Evolutionary conservation across 169 alveolate genomes (phyloP).

Genomic region (Eimeria maxima): DNA sequence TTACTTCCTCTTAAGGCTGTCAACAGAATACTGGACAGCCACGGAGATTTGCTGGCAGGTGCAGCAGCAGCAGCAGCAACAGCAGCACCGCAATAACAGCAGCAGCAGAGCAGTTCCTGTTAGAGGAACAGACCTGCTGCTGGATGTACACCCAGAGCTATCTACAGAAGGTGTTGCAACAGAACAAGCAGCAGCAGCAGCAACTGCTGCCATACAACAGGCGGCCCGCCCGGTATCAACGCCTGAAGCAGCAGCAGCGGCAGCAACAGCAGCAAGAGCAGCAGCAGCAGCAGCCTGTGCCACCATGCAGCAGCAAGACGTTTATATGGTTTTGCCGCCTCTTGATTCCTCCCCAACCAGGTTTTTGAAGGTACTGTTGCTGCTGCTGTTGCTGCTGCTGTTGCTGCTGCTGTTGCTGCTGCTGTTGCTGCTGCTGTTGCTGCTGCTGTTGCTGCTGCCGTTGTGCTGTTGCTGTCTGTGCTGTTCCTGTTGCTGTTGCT

Average conservation of each 20-base stretch:
- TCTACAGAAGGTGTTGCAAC: not conserved
- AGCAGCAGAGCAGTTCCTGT: not conserved
- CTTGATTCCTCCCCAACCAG: not conserved
- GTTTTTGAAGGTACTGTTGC: not conserved
- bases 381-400: conserved; percentile 44
- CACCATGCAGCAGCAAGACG: conserved; percentile 26
- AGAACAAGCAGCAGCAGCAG: not conserved
- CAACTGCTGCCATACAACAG: no score
- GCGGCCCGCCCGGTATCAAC: not conserved
- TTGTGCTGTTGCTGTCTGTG: no score
- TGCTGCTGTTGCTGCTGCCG: not conserved
- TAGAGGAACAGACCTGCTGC: not conserved
- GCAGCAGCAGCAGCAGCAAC: conserved; percentile 37
- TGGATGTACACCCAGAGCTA: not conserved
- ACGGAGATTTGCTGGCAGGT: not conserved
- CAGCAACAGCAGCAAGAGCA: not conserved
- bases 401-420: not conserved
- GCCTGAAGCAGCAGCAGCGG: not conserved
- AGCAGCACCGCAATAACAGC: conserved; percentile 28
- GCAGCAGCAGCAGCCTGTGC: not conserved
- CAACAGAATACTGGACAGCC: not conserved
- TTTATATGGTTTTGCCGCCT: not conserved
- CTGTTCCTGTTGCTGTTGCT: no score
- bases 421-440: not conserved
- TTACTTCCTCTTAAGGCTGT: not conserved